Evolutionary conservation across 2,329 filamentous ascomycete genomes (phyloP).

Genomic region (Fusarium haematococcum): DNA sequence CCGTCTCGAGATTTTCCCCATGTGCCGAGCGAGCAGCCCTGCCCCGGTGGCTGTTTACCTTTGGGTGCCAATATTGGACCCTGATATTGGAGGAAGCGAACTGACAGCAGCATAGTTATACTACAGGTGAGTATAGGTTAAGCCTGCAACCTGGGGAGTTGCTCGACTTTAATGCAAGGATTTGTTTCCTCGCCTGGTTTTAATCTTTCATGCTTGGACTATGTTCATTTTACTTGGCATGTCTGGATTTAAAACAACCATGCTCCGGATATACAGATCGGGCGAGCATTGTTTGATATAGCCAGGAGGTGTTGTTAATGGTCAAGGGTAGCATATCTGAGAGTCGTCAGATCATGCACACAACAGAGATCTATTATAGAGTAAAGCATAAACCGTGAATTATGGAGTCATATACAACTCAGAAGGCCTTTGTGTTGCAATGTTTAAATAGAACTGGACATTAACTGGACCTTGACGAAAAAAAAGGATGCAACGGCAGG

Average conservation of each 20-base stretch:
- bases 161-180: background rate
- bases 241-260: background rate
- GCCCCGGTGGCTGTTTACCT: background rate
- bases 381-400: background rate
- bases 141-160: background rate
- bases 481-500: background rate
- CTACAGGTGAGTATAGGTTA: background rate
- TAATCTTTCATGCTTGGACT: background rate
- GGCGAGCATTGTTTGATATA: background rate
- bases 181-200: background rate
- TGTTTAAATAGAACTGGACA: background rate
- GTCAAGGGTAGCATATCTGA: background rate
- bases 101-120: background rate
- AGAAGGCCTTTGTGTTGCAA: background rate
- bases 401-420: background rate
- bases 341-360: background rate
- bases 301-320: background rate
- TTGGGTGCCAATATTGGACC: background rate
- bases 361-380: background rate
- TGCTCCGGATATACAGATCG: background rate
- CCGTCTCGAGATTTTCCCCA: background rate
- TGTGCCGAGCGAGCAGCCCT: background rate
- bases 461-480: background rate
- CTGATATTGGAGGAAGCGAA: background rate
- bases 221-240: background rate